These are phyloP conservation scores for Vigna radiata DNA, from an alignment of 306 rosid genomes.

Conservation along the genomic window DNA sequence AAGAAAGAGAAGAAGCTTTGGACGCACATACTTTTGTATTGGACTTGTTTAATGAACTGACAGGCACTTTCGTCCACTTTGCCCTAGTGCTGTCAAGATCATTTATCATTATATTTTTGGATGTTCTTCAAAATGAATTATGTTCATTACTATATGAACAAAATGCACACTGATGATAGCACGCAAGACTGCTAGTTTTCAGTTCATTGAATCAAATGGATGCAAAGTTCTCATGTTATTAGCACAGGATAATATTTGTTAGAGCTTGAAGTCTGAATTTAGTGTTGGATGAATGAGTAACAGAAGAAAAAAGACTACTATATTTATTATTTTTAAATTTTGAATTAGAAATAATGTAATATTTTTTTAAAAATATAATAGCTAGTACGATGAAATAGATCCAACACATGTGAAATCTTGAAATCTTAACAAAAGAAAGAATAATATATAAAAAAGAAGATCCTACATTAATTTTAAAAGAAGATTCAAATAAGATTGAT, in stretches of 20 bases:
- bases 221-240: neutral
- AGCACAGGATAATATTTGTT: neutral
- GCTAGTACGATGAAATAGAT: too few species aligned
- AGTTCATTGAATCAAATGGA: neutral
- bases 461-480: too few species aligned
- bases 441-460: too few species aligned
- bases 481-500: too few species aligned
- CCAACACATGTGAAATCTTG: too few species aligned
- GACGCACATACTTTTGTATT: neutral
- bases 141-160: neutral
- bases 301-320: too few species aligned
- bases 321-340: too few species aligned
- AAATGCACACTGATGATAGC: neutral
- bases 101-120: neutral
- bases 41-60: neutral
- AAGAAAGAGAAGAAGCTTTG: neutral
- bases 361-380: too few species aligned
- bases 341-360: too few species aligned
- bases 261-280: too few species aligned
- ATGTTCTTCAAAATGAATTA: neutral
- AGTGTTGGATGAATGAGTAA: too few species aligned
- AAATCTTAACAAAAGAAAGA: too few species aligned
- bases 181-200: neutral
- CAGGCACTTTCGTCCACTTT: conserved; percentile 14
- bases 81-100: conserved; percentile 1